Evolutionary conservation across 2,329 filamentous ascomycete genomes (phyloP), one percentile per base, ranked within the genome.

Genomic region (Exutisphaerella laricina): DNA sequence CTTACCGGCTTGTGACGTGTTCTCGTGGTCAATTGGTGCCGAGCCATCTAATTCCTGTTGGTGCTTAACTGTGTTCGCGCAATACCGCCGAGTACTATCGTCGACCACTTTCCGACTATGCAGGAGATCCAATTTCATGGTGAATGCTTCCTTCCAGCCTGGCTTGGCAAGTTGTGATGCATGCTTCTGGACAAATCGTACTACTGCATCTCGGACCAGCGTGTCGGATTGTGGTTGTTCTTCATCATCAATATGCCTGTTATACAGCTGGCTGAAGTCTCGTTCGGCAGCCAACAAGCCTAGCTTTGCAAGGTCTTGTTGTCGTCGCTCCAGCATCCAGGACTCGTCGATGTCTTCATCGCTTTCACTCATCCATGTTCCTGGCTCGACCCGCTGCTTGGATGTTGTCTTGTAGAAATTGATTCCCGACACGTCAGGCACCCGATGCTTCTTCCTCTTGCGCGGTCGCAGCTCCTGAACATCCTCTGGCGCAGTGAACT

Each of bases 301-400:
- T 4, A 55, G 38, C 12, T 55, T 39, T 3, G 38, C 32, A n/a
- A 61, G 48, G n/a, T 58, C 50, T 3, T 48, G 45, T 2, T 54
- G 52, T 45, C 63, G 64, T 20, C 60, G 62, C 6, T 59, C 53
- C 1, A 54, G 36, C 4, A 69, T 43, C 65, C 68, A 70, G 2
- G 43, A 45, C 18, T 63, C 58, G 30, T 69, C 66, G 0, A 62
- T 46, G 4, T 69, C 67, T 31, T 70, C 65, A 20, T 72, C 70
- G 49, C 67, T 70, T 41, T 71, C 68, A 34, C 60, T 66, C 12
- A 71, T 49, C 4, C 50, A 32, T 36, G 69, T 66, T 5, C 64
- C 68, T 23, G 62, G 56, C 5, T 49, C 35, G 2, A 72, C 48
- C 2, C 55, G 56, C 7, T 66, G 57, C 48, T 70, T 71, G 1